phyloP scores from a whole-genome alignment of 2,329 filamentous ascomycete genomes.

The Fusarium sp. region DNA sequence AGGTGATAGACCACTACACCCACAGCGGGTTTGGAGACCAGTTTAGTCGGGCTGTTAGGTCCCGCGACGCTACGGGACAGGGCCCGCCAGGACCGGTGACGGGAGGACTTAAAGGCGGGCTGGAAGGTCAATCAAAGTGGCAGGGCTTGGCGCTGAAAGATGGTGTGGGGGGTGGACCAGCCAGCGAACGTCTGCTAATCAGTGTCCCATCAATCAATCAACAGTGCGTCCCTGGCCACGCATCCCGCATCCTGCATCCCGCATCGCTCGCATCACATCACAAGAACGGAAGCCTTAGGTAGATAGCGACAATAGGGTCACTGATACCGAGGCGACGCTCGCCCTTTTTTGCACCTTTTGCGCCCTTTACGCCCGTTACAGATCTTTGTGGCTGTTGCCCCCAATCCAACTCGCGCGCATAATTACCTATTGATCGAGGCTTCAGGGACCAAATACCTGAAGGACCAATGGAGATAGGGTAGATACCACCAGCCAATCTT shows the following conservation, averaged over 20 bases:
- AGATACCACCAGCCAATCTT: background rate
- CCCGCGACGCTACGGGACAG: constrained; percentile 39
- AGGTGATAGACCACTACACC: constrained; percentile 17
- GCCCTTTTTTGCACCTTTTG: background rate
- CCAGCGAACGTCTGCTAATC: constrained; percentile 44
- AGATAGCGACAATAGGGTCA: background rate
- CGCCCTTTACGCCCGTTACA: constrained; percentile 44
- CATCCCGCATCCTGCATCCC: background rate
- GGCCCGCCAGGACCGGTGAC: constrained; percentile 32
- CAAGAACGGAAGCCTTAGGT: constrained; percentile 16
- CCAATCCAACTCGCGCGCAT: constrained; percentile 15
- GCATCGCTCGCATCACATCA: constrained; percentile 7
- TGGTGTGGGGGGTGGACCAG: constrained; percentile 43
- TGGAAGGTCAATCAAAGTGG: constrained; percentile 30
- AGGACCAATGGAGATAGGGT: constrained; percentile 8
- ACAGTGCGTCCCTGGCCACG: constrained; percentile 39
- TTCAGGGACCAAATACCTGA: constrained; percentile 25
- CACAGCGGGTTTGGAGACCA: constrained; percentile 31
- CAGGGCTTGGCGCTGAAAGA: constrained; percentile 31
- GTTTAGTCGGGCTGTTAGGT: constrained; percentile 29
- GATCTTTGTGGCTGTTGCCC: constrained; percentile 37
- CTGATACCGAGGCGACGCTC: constrained; percentile 21
- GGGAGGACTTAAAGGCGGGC: no score
- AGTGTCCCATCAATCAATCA: constrained; percentile 40
- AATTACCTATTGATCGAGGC: background rate